Evolutionary conservation across 164 flowering plant genomes (phyloP), one percentile per base, ranked within the genome.

Genomic region (Saururus chinensis): DNA sequence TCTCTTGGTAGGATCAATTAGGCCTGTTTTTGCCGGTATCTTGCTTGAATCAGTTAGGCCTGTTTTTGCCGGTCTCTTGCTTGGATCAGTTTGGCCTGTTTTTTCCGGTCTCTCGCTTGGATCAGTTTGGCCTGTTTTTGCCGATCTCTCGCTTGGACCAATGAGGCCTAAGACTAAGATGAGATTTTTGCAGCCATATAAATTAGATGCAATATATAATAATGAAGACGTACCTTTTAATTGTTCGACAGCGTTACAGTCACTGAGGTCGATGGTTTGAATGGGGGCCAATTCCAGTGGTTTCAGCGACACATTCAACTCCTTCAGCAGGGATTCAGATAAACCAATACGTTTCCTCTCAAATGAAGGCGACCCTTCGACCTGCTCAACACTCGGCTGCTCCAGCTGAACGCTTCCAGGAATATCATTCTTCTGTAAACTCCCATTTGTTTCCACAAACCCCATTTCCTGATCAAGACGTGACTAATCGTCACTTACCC

Each of bases 191-290:
- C 2, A 30, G 6, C 37, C 6, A 30, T 6, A 30, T 2, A 30
- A 30, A 30, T 30, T 2, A 30, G 6, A 30, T 2, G 37, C 37
- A 30, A 30, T 2, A 6, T 2, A 30, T 6, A 2, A 30, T 30
- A 6, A 30, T 30, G 6, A 30, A 2, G 37, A 30, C 6, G 24
- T 68, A 82, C 85, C 83, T 67, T 62, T 53, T 11, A 19, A 22
- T 17, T 52, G 66, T 22, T 63, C 54, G 60, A 59, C 60, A 37
- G 20, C 56, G 41, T 45, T 57, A 64, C 51, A 37, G 49, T 25
- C 59, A 52, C 60, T 49, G 56, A n/a, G 40, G 54, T 54, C 52
- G 24, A 22, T 35, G 8, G 53, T 56, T 25, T 58, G 65, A 40
- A 40, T 37, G 19, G 23, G 60, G 16, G 53, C 53, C 51, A 23